These are phyloP conservation scores for Fraxinus velutina DNA, from an alignment of 305 asterid species.

Conservation along the genomic window DNA sequence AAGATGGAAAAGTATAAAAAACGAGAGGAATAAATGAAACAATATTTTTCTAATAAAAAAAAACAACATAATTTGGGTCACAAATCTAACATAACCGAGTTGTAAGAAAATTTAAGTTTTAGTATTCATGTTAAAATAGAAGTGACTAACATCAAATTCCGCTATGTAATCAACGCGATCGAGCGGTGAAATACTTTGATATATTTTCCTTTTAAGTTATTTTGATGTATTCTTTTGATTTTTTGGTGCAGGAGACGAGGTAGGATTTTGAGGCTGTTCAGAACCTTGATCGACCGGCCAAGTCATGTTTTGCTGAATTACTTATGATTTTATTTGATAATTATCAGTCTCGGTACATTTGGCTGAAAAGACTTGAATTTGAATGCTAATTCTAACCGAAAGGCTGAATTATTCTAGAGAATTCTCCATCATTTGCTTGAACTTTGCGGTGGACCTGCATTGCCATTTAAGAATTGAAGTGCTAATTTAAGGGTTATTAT, in stretches of 20 bases:
- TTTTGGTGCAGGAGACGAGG: slow-evolving; percentile 86
- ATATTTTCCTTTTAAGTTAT: background rate
- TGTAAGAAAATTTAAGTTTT: background rate
- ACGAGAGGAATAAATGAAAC: background rate
- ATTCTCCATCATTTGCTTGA: background rate
- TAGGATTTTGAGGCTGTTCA: slow-evolving; percentile 28
- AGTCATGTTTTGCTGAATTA: slow-evolving; percentile 6
- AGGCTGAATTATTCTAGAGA: background rate
- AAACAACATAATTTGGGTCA: background rate
- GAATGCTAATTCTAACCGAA: background rate
- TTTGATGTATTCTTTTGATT: slow-evolving; percentile 1
- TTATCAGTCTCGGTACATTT: background rate
- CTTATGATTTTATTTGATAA: background rate
- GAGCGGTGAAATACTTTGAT: background rate
- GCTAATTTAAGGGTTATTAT: background rate
- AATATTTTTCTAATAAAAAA: too few species aligned
- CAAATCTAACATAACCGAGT: background rate
- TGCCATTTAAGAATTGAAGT: background rate
- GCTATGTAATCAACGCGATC: background rate
- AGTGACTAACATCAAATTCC: background rate
- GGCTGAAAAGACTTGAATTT: slow-evolving; percentile 3
- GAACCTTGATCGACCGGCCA: slow-evolving; percentile 17
- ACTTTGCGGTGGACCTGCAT: background rate
- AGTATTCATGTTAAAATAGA: background rate
- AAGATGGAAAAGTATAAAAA: background rate